Base-by-base conservation (phyloP, 2,329 filamentous ascomycete genomes). In the Tolypocladium capitatum region DNA sequence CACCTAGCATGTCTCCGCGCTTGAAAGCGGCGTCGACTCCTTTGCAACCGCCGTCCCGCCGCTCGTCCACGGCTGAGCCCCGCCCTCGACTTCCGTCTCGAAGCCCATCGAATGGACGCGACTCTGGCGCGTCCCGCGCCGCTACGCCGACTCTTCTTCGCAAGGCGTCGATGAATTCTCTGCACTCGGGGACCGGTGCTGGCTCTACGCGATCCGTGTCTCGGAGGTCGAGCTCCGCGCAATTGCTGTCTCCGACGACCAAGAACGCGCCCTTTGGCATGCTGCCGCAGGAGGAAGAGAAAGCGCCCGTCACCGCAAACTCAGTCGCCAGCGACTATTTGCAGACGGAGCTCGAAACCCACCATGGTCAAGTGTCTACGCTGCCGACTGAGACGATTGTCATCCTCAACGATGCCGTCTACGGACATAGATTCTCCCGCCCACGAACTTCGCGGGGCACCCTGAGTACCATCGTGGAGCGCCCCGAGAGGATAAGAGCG, bases 341-440 rank as follows among this genome's bases (percentile, higher is more conserved):
- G 59, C 70, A 72, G 51, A 77, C 74, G 51, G 87, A 94, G 61
- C 64, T 94, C 31, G 71, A 77, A 16, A 64, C 73, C 7, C 82
- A 87, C 57, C 75, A 82, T 49, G 67, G 69, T 31, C 59, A 60
- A 2, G 62, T 67, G 11, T 62, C 66, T 2, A 63, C 65, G 9
- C 60, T 64, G 27, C 54, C 67, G 32, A 65, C 76, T 11, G 72
- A 89, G 51, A 88, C 88, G 0, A 68, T 94, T 5, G 89, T 97
- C 43, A 76, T 98, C 30, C 70, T 98, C 2, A 89, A 97, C 58
- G 92, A 98, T 68, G 83, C 85, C 46, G 95, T 91, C 66, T 98
- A 97, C 62, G 90, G 91, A 24, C 92, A 98, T 67, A 83, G 89
- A 21, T 98, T 82, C 64, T 87, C 90, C 11, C 78, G 92, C 41